Evolutionary conservation across 1,139 yeast genomes (phyloP), one percentile per base, ranked within the genome.

Genomic region (Taphrina flavorubra): DNA sequence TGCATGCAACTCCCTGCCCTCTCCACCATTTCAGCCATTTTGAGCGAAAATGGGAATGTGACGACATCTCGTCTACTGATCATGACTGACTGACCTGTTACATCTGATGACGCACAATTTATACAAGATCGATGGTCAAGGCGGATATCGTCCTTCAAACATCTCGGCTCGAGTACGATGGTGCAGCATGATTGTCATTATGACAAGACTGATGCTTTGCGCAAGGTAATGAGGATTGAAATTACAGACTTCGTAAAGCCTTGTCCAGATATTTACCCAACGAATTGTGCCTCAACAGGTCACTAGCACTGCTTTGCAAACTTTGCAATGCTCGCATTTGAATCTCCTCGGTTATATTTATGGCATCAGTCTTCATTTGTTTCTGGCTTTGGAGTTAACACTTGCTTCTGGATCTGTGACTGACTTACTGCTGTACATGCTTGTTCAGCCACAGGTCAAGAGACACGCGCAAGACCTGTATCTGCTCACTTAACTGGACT

Each of bases 291-390:
- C n/a, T 44, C 18, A 7, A 16, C 47, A 44, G 13, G 1, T 13
- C 8, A 6, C 18, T 13, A 7, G 47, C 47, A n/a, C 6, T n/a
- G 18, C 8, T 16, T 2, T 16, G n/a, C 18, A 44, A n/a, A 44
- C n/a, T 16, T n/a, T 44, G 47, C 18, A 44, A 44, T 13, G 47
- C 47, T 44, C 47, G 47, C 18, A 13, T 14, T 44, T 44, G 47
- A 7, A 44, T 13, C 47, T n/a, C 18, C 18, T 44, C 47, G 8
- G n/a, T n/a, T 44, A 44, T 44, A 16, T 6, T 14, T 13, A 44
- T 7, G 8, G 47, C 47, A 14, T 44, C 47, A 44, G n/a, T 13
- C 18, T 44, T 44, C 16, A 13, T 14, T 16, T 44, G n/a, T 44
- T 7, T n/a, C 47, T 44, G 47, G 16, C 47, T 44, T 14, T 44